Evolutionary conservation across 352 stramenopile genomes (phyloP).

Genomic region (Blastocystis sp.): DNA sequence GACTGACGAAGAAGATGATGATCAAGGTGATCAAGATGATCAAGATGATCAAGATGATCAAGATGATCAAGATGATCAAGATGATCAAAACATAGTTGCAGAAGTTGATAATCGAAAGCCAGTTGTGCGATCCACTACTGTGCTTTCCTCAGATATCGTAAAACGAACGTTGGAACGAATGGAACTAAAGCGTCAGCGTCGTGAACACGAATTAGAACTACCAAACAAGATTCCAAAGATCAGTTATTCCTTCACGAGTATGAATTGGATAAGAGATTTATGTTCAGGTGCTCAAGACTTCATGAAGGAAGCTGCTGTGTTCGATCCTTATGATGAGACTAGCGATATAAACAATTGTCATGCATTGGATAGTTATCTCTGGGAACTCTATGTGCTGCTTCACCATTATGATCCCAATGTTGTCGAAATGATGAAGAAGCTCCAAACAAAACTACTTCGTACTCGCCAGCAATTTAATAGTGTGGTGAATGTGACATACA

Average conservation of each 20-base stretch:
- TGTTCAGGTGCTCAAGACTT: slow-evolving; percentile 71
- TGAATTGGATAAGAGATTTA: slow-evolving; percentile 64
- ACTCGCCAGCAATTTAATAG: slow-evolving; percentile 30
- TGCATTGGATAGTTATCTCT: slow-evolving; percentile 78
- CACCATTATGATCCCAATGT: slow-evolving; percentile 80
- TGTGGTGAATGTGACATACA: slow-evolving; percentile 25
- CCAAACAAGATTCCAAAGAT: background rate
- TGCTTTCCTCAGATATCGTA: slow-evolving; percentile 37
- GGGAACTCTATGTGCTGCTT: slow-evolving; percentile 79
- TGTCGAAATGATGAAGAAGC: slow-evolving; percentile 73
- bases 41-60: background rate
- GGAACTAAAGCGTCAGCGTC: background rate
- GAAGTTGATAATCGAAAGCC: slow-evolving; percentile 24
- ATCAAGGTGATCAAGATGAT: slow-evolving; percentile 12
- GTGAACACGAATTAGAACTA: background rate
- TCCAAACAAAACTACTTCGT: slow-evolving; percentile 63
- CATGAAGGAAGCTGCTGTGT: slow-evolving; percentile 71
- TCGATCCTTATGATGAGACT: slow-evolving; percentile 77
- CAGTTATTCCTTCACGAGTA: slow-evolving; percentile 67
- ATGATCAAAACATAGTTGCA: slow-evolving; percentile 21
- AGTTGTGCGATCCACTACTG: background rate
- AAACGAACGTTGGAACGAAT: background rate
- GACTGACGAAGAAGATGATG: background rate
- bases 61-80: background rate
- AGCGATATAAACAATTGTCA: slow-evolving; percentile 72